These are phyloP conservation scores for Aspergillus oerlinghausenensis DNA, from an alignment of 2,329 filamentous ascomycete species.

Conservation along the genomic window DNA sequence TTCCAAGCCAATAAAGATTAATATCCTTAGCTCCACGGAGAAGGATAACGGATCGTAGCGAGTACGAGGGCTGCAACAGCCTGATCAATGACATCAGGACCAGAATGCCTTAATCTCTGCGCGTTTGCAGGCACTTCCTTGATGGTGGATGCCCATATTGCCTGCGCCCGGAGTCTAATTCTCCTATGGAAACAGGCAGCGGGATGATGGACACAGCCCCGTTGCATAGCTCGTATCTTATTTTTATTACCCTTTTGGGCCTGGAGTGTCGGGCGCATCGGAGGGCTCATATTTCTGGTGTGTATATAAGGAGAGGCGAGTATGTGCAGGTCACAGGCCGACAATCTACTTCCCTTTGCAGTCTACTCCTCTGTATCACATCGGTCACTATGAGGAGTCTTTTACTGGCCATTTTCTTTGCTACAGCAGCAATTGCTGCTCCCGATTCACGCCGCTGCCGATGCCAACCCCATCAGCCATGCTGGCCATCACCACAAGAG, in stretches of 20 bases:
- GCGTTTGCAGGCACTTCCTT: too few species aligned
- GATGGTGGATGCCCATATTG: too few species aligned
- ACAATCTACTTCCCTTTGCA: background rate
- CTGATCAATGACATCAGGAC: background rate
- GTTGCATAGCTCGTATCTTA: background rate
- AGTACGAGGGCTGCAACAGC: background rate
- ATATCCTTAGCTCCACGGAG: too few species aligned
- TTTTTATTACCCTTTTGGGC: background rate
- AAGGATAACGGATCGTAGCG: background rate
- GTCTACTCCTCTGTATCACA: background rate
- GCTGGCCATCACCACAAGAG: slow-evolving; percentile 35
- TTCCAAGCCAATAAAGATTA: too few species aligned
- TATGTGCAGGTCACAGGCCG: background rate
- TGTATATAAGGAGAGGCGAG: background rate
- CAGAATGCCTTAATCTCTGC: too few species aligned
- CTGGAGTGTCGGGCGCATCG: too few species aligned
- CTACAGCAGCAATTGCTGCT: background rate
- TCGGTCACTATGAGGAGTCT: background rate
- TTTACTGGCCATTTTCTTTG: background rate
- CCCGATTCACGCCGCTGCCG: slow-evolving; percentile 11
- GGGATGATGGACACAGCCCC: background rate
- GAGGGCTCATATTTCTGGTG: background rate
- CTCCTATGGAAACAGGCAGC: background rate
- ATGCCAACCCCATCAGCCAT: slow-evolving; percentile 26
- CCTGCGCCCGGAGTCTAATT: too few species aligned